phyloP scores from a whole-genome alignment of 495 filamentous ascomycete genomes.

The Lepidopterella palustris region DNA sequence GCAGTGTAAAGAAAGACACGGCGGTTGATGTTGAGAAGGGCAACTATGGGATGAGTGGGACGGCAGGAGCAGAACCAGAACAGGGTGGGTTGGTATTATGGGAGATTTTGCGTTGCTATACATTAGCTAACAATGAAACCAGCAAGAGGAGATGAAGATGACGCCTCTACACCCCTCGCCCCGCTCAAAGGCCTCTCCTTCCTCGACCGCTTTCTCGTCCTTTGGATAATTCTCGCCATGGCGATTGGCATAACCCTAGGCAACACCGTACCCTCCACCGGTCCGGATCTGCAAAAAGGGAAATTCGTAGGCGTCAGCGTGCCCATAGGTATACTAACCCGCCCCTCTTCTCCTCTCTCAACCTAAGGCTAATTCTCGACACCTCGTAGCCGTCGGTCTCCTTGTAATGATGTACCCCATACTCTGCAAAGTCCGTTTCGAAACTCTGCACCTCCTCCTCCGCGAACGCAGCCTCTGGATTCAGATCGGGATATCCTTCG shows the following conservation, averaged over 20 bases:
- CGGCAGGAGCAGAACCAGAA: no score
- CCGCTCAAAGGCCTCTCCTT: slow-evolving; percentile 54
- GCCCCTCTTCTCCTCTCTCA: no score
- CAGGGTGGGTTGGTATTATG: no score
- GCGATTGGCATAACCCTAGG: slow-evolving; percentile 69
- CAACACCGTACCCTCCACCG: slow-evolving; percentile 63
- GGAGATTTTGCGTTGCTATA: not conserved
- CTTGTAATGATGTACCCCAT: slow-evolving; percentile 96
- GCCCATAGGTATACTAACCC: slow-evolving; percentile 66
- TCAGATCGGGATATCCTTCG: slow-evolving; percentile 69
- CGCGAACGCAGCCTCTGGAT: slow-evolving; percentile 59
- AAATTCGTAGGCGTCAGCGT: slow-evolving; percentile 68
- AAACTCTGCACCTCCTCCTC: slow-evolving; percentile 67
- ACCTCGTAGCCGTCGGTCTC: slow-evolving; percentile 72
- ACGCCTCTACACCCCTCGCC: slow-evolving; percentile 9
- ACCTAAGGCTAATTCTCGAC: no score
- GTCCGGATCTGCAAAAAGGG: slow-evolving; percentile 59
- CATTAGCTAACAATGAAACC: not conserved
- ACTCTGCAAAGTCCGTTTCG: slow-evolving; percentile 84
- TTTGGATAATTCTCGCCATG: slow-evolving; percentile 89
- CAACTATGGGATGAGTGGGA: no score
- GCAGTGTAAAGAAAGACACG: not conserved
- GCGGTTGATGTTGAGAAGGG: slow-evolving; percentile 1
- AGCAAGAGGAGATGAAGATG: not conserved
- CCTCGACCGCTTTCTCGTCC: slow-evolving; percentile 68